Conservation (phyloP, 768 basidiomycete species). For the Termitomyces sp. region DNA sequence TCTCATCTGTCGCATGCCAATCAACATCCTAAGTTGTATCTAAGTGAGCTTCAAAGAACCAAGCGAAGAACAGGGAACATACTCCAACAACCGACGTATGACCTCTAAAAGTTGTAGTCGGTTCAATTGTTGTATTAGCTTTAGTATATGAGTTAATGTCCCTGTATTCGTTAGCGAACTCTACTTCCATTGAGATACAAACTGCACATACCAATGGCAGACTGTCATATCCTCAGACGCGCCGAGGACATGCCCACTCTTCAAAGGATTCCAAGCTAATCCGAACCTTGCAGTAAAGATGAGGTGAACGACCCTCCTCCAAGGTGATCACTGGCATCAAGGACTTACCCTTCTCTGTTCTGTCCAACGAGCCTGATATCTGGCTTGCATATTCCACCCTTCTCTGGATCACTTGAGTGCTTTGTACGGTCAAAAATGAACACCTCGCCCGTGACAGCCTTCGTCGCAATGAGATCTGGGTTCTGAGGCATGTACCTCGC, state of each 20-base stretch:
- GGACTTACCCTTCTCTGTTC: constrained; percentile 81
- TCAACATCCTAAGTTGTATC: constrained; percentile 74
- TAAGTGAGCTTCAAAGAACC: neutral
- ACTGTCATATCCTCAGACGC: constrained; percentile 96
- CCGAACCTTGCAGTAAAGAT: constrained; percentile 62
- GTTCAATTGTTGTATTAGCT: constrained; percentile 73
- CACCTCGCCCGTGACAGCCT: constrained; percentile 86
- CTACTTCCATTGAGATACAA: neutral
- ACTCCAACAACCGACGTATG: constrained; percentile 93
- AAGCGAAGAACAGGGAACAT: constrained; percentile 21
- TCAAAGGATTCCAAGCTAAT: constrained; percentile 85
- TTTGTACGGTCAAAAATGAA: constrained; percentile 96
- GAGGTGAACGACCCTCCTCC: neutral
- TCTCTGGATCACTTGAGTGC: constrained; percentile 89
- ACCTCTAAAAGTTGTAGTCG: constrained; percentile 76
- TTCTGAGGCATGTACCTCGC: constrained; percentile 99
- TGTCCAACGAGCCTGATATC: constrained; percentile 91
- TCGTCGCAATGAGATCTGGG: constrained; percentile 94
- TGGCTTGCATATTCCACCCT: constrained; percentile 78
- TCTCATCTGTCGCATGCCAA: constrained; percentile 82
- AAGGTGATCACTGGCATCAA: neutral
- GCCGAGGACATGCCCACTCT: constrained; percentile 79
- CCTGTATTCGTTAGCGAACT: constrained; percentile 40
- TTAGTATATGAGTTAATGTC: constrained; percentile 89
- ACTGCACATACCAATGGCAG: constrained; percentile 71